Percentiles rank a stretch among this genome's conserved stretches.
These are phyloP conservation scores for Amborella trichopoda DNA, from an alignment of 164 flowering plant species.

Conservation along the genomic window DNA sequence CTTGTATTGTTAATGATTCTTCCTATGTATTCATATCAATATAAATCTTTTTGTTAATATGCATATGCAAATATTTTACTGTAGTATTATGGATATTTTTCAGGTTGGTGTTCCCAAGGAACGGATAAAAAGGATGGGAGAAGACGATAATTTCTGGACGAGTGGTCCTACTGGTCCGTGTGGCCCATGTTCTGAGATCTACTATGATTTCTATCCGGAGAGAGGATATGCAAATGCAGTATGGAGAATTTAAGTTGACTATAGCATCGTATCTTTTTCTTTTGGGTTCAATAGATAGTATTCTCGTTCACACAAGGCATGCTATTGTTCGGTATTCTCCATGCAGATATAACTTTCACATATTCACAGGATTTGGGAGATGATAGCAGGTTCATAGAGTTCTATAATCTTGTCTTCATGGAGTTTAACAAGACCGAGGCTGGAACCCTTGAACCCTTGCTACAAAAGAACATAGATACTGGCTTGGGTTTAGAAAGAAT, in stretches of 20 bases:
- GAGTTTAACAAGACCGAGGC: slow-evolving; percentile 81
- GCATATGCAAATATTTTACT: no score
- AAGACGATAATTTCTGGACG: slow-evolving; percentile 92
- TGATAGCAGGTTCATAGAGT: slow-evolving; percentile 90
- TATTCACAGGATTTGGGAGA: slow-evolving; percentile 72
- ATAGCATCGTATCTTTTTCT: neutral
- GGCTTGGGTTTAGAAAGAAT: slow-evolving; percentile 90
- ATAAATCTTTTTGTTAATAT: no score
- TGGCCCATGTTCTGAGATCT: slow-evolving; percentile 94
- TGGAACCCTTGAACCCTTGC: slow-evolving; percentile 83
- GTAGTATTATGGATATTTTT: no score
- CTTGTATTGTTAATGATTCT: no score
- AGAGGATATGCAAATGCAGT: slow-evolving; percentile 52
- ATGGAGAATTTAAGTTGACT: slow-evolving; percentile 11
- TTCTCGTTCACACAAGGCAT: no score
- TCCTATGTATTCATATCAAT: no score
- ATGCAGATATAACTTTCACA: neutral
- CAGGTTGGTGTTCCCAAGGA: slow-evolving; percentile 83
- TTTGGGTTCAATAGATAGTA: no score
- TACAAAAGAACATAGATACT: slow-evolving; percentile 83
- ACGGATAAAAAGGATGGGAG: slow-evolving; percentile 86
- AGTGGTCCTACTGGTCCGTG: slow-evolving; percentile 96
- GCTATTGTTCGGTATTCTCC: no score
- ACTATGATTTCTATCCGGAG: slow-evolving; percentile 91
- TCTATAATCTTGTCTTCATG: slow-evolving; percentile 94